phyloP scores from a whole-genome alignment of 257 asterid genomes.

The Petrea volubilis region DNA sequence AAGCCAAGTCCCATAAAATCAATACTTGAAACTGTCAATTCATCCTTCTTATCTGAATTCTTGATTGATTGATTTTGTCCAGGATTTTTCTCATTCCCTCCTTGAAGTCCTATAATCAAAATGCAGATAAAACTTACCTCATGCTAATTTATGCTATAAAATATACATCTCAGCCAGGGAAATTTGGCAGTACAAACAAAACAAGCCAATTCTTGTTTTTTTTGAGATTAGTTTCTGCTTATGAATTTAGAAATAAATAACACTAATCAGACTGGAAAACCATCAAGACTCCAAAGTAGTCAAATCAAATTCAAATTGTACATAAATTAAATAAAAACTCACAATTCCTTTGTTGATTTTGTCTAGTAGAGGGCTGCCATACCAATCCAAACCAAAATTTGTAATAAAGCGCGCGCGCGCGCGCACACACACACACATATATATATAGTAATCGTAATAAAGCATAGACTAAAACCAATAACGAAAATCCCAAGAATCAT shows the following conservation, averaged over 20 bases:
- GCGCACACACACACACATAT: too few species aligned
- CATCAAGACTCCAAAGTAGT: not conserved
- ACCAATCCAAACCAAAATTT: not conserved
- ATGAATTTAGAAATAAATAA: not conserved
- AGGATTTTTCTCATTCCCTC: conserved; percentile 27
- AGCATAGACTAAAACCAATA: not conserved
- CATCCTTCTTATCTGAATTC: conserved; percentile 37
- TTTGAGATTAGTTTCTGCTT: not conserved
- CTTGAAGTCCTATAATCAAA: conserved; percentile 41
- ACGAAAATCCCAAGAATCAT: not conserved
- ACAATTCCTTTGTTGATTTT: not conserved
- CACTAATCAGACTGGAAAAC: not conserved
- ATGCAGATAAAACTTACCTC: conserved; percentile 1
- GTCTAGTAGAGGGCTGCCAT: not conserved
- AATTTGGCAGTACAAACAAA: conserved; percentile 7
- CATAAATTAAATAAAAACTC: not conserved
- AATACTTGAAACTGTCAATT: conserved; percentile 51
- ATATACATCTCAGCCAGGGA: not conserved
- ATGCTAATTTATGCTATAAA: not conserved
- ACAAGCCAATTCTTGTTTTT: conserved; percentile 8
- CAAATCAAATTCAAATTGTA: conserved; percentile 1
- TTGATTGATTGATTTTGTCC: conserved; percentile 31
- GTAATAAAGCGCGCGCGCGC: too few species aligned
- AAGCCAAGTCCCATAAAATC: conserved; percentile 91
- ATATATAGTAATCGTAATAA: not conserved